Conservation (phyloP, 371 early-diverging fungal species). For the Dichotomocladium elegans region DNA sequence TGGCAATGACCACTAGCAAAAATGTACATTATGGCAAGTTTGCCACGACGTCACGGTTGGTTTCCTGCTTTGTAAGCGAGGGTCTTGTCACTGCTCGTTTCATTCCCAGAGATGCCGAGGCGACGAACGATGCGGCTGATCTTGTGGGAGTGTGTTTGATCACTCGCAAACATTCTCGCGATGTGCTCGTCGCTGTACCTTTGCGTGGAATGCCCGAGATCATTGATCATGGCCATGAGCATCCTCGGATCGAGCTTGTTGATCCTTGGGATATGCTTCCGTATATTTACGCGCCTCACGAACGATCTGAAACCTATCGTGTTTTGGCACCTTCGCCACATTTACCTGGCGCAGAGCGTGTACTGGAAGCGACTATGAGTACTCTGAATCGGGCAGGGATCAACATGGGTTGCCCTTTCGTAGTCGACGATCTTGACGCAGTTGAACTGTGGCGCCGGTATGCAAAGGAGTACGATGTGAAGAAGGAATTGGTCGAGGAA, state of each 20-base stretch:
- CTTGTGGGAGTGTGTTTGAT: conserved; percentile 1
- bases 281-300: conserved; percentile 22
- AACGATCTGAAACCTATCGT: background rate
- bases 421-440: conserved; percentile 32
- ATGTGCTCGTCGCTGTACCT: conserved; percentile 36
- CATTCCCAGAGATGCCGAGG: no score
- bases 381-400: background rate
- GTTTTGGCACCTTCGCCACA: background rate
- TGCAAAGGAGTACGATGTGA: conserved; percentile 26
- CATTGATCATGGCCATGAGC: conserved; percentile 15
- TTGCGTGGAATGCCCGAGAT: conserved; percentile 37
- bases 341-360: background rate
- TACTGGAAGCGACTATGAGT: background rate
- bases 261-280: conserved; percentile 43
- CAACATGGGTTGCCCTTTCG: background rate
- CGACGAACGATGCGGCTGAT: background rate
- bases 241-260: conserved; percentile 29
- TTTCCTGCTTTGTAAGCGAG: conserved; percentile 61
- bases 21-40: conserved; percentile 38
- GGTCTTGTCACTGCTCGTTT: conserved; percentile 42
- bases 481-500: conserved; percentile 18
- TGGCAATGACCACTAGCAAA: no score
- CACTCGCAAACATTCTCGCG: background rate
- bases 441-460: conserved; percentile 33
- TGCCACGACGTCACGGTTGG: conserved; percentile 59